Base-by-base conservation (phyloP, 2,329 filamentous ascomycete species). In the Pestalotiopsis sp. region DNA sequence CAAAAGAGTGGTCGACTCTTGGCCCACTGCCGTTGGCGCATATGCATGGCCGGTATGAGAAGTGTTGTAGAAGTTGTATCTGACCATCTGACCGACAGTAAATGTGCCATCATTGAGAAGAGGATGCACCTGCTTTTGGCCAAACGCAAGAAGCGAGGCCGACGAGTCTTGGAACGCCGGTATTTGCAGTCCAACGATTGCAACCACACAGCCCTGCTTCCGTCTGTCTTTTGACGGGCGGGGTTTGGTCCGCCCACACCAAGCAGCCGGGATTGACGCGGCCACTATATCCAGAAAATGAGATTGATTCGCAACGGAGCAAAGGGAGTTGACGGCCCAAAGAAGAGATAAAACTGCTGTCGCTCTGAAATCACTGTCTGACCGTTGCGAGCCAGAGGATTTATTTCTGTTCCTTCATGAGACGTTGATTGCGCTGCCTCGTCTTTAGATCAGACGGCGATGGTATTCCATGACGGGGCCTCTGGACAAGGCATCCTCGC, bases 371-470 rank as follows among this genome's bases (percentile, higher is more conserved):
- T 9, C 3, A n/a, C 9, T 23, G 3, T n/a, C 45, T 52, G 20
- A 23, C 27, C 11, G 27, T 59, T 59, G 57, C 57, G 57, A 59
- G 17, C 20, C 57, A 59, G 23, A 36, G 17, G 14, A 52, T n/a
- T 52, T n/a, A 20, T 52, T 52, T n/a, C 17, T 52, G 45, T 52
- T 20, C n/a, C 23, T 23, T 59, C 27, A 38, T 41, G 59, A 62
- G 59, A 62, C 59, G 59, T 31, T 36, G 27, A 39, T 39, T 62
- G 59, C 27, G 27, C 12, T 62, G 31, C n/a, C 59, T 39, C 17
- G 25, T 62, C n/a, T 62, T 36, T 62, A 62, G 31, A 36, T 36
- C 31, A 62, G 31, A 62, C 59, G 36, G 27, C 27, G 59, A 39
- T 62, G 59, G n/a, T 36, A 62, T 39, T 62, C 7, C 12, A 41